Evolutionary conservation across 2,329 filamentous ascomycete species (phyloP).

Genomic region (Penicillium sp.): DNA sequence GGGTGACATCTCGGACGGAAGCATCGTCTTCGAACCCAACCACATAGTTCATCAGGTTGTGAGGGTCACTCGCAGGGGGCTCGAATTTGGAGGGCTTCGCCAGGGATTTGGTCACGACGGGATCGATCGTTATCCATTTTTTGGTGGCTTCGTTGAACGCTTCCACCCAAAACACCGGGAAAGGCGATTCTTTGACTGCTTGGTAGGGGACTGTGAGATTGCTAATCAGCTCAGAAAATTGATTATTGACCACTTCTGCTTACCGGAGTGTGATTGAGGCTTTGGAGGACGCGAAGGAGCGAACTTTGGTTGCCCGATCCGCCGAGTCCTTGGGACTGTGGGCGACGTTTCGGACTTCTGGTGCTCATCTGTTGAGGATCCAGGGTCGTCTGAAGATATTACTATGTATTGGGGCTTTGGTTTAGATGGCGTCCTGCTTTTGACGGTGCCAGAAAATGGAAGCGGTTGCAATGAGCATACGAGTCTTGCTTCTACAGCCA

Average conservation of each 20-base stretch:
- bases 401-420: conserved; percentile 38
- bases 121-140: conserved; percentile 89
- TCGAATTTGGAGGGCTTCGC: conserved; percentile 77
- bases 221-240: conserved; percentile 15
- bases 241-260: neutral
- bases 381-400: conserved; percentile 37
- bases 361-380: conserved; percentile 32
- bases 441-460: conserved; percentile 59
- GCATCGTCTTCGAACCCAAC: conserved; percentile 82
- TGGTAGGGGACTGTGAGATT: conserved; percentile 37
- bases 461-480: conserved; percentile 89
- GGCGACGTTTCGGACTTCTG: conserved; percentile 13
- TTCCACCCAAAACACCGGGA: conserved; percentile 93
- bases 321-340: conserved; percentile 24
- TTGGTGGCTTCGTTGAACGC: conserved; percentile 81
- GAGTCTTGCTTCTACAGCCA: conserved; percentile 77
- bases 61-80: conserved; percentile 73
- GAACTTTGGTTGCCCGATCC: conserved; percentile 42
- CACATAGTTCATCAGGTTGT: conserved; percentile 80
- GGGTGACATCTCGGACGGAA: conserved; percentile 79
- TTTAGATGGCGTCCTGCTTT: conserved; percentile 47
- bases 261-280: conserved; percentile 22
- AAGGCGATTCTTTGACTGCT: conserved; percentile 67
- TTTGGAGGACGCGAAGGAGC: conserved; percentile 22
- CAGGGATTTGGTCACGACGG: conserved; percentile 76